Conservation (phyloP, 225 moss, liverwort and hornwort genomes). For the Polytrichum commune region DNA sequence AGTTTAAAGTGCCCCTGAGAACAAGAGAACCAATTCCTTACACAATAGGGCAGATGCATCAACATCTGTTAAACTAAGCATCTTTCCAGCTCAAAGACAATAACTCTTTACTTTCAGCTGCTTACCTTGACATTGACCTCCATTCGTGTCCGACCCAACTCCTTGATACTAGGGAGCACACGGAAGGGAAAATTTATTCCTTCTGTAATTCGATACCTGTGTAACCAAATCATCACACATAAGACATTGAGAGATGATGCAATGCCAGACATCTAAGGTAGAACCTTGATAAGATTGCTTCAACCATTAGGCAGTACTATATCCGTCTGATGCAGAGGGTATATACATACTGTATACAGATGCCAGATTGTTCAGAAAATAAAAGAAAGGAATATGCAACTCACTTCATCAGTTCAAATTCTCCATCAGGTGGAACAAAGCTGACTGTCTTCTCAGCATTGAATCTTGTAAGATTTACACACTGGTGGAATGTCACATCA, state of each 20-base stretch:
- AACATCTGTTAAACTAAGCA: no score
- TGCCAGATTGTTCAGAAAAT: neutral
- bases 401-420: conserved; percentile 31
- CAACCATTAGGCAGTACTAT: neutral
- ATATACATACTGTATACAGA: neutral
- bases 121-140: conserved; percentile 28
- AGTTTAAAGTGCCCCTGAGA: no score
- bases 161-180: conserved; percentile 28
- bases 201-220: conserved; percentile 25
- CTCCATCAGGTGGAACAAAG: conserved; percentile 29
- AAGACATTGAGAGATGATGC: neutral
- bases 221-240: neutral
- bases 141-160: conserved; percentile 27
- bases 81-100: no score
- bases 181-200: conserved; percentile 25
- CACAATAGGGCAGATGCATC: no score
- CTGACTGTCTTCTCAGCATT: conserved; percentile 25
- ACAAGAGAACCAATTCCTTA: no score
- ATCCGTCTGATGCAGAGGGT: neutral
- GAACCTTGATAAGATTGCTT: neutral
- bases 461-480: conserved; percentile 24
- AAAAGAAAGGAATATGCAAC: neutral
- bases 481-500: conserved; percentile 28
- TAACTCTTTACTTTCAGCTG: neutral
- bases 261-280: neutral